Conservation (phyloP, 2,329 filamentous ascomycete species). For the Davidsoniella australis region DNA sequence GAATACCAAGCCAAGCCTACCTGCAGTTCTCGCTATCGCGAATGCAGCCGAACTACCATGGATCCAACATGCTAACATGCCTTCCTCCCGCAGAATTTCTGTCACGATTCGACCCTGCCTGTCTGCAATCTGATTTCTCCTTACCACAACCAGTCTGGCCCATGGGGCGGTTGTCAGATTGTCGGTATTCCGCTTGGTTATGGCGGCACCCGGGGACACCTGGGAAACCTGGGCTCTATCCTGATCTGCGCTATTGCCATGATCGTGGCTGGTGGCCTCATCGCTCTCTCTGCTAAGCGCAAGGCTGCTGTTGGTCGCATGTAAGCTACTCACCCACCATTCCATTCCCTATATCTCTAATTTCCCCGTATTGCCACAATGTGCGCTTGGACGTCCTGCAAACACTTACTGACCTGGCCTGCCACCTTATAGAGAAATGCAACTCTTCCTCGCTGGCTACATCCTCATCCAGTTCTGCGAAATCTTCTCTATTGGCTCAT, state of each 20-base stretch:
- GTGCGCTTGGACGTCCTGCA: background rate
- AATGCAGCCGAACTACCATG: background rate
- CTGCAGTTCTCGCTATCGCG: background rate
- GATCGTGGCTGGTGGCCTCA: slow-evolving; percentile 42
- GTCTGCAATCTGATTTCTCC: slow-evolving; percentile 63
- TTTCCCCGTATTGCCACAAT: slow-evolving; percentile 1
- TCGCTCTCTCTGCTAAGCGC: slow-evolving; percentile 74
- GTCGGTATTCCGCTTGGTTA: slow-evolving; percentile 55
- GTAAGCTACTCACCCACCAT: slow-evolving; percentile 28
- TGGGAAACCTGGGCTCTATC: slow-evolving; percentile 90
- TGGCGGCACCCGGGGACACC: slow-evolving; percentile 47
- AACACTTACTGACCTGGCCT: slow-evolving; percentile 9
- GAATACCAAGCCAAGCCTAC: background rate
- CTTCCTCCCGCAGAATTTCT: slow-evolving; percentile 46
- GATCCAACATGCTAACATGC: background rate
- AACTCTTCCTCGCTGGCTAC: slow-evolving; percentile 76
- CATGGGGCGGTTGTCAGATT: slow-evolving; percentile 55
- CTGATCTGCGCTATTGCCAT: slow-evolving; percentile 67
- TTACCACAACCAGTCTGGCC: slow-evolving; percentile 39
- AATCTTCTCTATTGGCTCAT: slow-evolving; percentile 86
- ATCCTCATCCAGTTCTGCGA: slow-evolving; percentile 84
- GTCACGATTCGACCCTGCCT: slow-evolving; percentile 66
- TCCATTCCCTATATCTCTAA: background rate
- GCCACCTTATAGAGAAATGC: slow-evolving; percentile 59
- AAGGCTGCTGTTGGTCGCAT: slow-evolving; percentile 84